A percentile compares a stretch with the other conserved stretches of the same genome.
Evolutionary conservation across 1,139 yeast species (phyloP).

Genomic region (Tardiomyces digboiensis): DNA sequence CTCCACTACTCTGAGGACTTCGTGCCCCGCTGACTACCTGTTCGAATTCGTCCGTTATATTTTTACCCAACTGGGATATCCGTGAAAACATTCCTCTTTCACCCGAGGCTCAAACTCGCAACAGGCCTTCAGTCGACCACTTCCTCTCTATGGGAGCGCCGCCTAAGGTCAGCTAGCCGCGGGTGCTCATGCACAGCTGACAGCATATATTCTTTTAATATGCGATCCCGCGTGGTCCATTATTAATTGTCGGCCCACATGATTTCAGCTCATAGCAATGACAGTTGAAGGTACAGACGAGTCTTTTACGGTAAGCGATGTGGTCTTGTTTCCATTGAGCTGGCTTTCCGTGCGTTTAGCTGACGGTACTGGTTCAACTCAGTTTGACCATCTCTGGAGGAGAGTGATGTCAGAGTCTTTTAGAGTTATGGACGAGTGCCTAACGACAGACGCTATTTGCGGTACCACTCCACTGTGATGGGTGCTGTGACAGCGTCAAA

Average conservation of each 20-base stretch:
- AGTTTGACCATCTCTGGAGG: too few relatives aligned
- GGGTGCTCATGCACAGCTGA: too few relatives aligned
- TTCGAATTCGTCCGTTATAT: slow-evolving; percentile 50
- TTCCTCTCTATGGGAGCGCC: too few relatives aligned
- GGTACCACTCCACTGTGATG: slow-evolving; percentile 66
- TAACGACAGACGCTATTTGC: slow-evolving; percentile 37
- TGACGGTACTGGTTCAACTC: too few relatives aligned
- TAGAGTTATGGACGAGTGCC: too few relatives aligned
- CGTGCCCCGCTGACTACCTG: slow-evolving; percentile 17
- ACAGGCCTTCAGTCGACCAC: too few relatives aligned
- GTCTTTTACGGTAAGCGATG: slow-evolving; percentile 11
- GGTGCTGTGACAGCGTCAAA: slow-evolving; percentile 55
- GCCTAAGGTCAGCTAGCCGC: too few relatives aligned
- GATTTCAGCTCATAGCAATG: not conserved
- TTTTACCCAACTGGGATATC: slow-evolving; percentile 52
- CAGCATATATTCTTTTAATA: too few relatives aligned
- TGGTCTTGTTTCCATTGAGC: too few relatives aligned
- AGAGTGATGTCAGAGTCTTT: too few relatives aligned
- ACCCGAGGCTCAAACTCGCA: not conserved
- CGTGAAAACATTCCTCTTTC: slow-evolving; percentile 43
- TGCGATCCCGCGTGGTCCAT: too few relatives aligned
- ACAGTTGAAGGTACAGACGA: not conserved
- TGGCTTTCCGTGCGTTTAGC: too few relatives aligned
- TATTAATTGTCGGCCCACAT: not conserved
- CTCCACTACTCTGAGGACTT: slow-evolving; percentile 7